A percentile compares a stretch with the other conserved stretches of the same genome.
phyloP scores from a whole-genome alignment of 1,139 yeast genomes.

The Candida glucosophila region DNA sequence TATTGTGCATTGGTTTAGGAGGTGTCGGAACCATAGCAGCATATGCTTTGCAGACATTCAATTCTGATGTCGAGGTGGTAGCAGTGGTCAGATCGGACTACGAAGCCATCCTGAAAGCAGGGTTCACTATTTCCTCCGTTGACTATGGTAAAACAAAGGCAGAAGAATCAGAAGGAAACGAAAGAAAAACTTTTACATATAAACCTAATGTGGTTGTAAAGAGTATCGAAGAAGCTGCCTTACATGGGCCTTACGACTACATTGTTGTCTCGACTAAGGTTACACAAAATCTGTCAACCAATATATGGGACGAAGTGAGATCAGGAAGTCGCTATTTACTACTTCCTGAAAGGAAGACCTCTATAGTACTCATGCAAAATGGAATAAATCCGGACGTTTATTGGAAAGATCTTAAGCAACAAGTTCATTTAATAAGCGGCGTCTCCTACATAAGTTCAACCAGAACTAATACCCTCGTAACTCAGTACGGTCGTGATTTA shows the following conservation, averaged over 20 bases:
- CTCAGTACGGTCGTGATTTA: constrained; percentile 25
- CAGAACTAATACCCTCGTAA: constrained; percentile 12
- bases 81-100: constrained; percentile 23
- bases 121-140: constrained; percentile 20
- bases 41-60: constrained; percentile 15
- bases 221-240: constrained; percentile 15
- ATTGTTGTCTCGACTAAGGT: constrained; percentile 26
- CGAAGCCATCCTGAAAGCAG: constrained; percentile 16
- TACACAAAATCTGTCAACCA: constrained; percentile 14
- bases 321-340: constrained; percentile 5
- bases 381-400: constrained; percentile 25
- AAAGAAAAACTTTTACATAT: constrained; percentile 12
- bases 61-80: constrained; percentile 18
- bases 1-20: constrained; percentile 58
- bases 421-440: constrained; percentile 14
- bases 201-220: constrained; percentile 18
- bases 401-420: constrained; percentile 12
- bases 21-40: constrained; percentile 32
- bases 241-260: constrained; percentile 21
- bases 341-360: constrained; percentile 10
- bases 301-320: constrained; percentile 16
- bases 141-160: constrained; percentile 16
- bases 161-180: constrained; percentile 7
- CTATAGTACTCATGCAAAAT: constrained; percentile 20
- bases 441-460: constrained; percentile 20